These are phyloP conservation scores for Ascochyta fabae DNA, from an alignment of 2,329 filamentous ascomycete species.

Conservation along the genomic window DNA sequence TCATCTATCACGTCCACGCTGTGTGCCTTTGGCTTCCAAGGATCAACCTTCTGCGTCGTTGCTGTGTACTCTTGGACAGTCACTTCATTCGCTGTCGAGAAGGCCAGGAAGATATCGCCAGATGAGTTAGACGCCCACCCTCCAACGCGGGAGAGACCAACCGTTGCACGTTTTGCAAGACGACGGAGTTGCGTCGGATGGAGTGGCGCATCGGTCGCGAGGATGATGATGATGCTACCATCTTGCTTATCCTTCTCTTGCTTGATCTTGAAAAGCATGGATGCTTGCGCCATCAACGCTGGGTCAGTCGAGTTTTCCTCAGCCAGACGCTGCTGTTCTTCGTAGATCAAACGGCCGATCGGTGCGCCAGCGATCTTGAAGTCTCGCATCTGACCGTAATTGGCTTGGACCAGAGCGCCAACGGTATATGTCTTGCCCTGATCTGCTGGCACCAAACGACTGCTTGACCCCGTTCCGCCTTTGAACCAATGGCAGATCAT, in stretches of 20 bases:
- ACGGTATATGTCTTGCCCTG: constrained; percentile 60
- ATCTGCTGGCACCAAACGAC: constrained; percentile 56
- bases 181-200: constrained; percentile 63
- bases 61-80: constrained; percentile 51
- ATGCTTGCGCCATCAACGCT: constrained; percentile 35
- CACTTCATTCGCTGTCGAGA: constrained; percentile 66
- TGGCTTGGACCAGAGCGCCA: constrained; percentile 68
- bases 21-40: constrained; percentile 51
- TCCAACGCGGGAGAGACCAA: constrained; percentile 66
- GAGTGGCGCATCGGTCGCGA: constrained; percentile 68
- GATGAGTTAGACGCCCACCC: constrained; percentile 67
- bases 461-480: constrained; percentile 69
- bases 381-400: constrained; percentile 66
- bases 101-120: constrained; percentile 71
- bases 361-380: constrained; percentile 67
- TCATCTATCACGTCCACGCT: constrained; percentile 62
- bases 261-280: constrained; percentile 36
- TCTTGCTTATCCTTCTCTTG: constrained; percentile 61
- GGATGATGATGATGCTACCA: constrained; percentile 67
- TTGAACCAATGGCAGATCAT: constrained; percentile 73
- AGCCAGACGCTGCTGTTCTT: constrained; percentile 52
- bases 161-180: constrained; percentile 66
- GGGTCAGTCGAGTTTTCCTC: constrained; percentile 37
- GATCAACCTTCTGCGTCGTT: constrained; percentile 32
- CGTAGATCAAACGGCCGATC: constrained; percentile 63